Base-by-base conservation (phyloP, 495 filamentous ascomycete species). In the Lineolata rhizophorae region DNA sequence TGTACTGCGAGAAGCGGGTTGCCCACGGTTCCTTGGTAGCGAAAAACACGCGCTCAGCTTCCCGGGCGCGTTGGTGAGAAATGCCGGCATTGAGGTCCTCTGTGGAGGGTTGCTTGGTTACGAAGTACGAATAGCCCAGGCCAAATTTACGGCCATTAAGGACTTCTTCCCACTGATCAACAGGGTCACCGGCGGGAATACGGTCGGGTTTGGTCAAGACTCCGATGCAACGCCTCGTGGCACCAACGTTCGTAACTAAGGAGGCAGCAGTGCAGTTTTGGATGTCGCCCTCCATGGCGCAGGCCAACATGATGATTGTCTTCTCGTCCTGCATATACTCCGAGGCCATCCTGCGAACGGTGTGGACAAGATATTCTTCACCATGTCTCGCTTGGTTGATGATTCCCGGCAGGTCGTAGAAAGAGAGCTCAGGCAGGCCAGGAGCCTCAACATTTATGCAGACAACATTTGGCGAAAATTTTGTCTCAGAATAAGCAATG, bases 141-240 rank as follows among this genome's bases (percentile, higher is more conserved):
- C 35, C 22, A 34, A 74, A 71, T 3, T 50, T 51, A 3, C 51
- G 22, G 0, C 69, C 70, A 0, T 52, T 47, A 9, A 87, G 50
- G 28, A 78, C 70, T 0, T 58, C 47, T 0, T 62, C 35, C 65
- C 73, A 77, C 14, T 67, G 64, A 0, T 43, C 32, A 18, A 67
- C 47, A 0, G 45, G 46, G n/a, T 62, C 56, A 0, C 51, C 55
- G 0, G 38, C 30, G 1, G 65, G 60, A 0, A 80, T 40, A 0
- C 70, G 57, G 41, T 92, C 81, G 0, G 81, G 78, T 43, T 84
- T 92, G 0, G 80, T 90, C 27, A 85, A 57, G 0, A 84, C 72
- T 0, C 81, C 80, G 18, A 85, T 55, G 5, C 71, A 79, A 3
- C 79, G 61, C 4, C 52, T 22, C 1, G 58, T 50, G 0, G 78